Percentiles rank a stretch among this genome's conserved stretches.
phyloP scores from a whole-genome alignment of 176 grass and related monocot genomes.

The Cymbopogon citratus region DNA sequence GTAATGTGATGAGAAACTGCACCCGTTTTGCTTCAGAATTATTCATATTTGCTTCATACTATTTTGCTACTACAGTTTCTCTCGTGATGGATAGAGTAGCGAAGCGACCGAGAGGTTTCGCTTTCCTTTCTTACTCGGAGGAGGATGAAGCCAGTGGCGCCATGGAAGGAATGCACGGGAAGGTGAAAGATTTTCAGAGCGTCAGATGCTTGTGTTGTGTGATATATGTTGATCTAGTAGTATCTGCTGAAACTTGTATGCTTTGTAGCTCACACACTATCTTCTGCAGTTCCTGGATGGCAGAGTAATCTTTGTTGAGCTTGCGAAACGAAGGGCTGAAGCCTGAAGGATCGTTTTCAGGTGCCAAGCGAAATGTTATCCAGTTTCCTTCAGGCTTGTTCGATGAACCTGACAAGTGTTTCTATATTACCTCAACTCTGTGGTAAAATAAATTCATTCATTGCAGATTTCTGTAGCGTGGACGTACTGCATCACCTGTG shows the following conservation, averaged over 20 bases:
- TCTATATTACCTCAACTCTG: neutral
- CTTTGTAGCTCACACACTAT: neutral
- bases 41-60: neutral
- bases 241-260: too few species aligned
- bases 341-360: neutral
- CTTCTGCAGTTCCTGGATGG: conserved; percentile 63
- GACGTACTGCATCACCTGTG: neutral
- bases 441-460: neutral
- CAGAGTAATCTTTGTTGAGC: conserved; percentile 70
- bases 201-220: neutral
- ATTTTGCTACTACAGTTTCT: conserved; percentile 37
- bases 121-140: conserved; percentile 52
- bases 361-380: conserved; percentile 5
- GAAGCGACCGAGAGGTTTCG: conserved; percentile 60
- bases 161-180: conserved; percentile 77
- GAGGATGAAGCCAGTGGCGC: conserved; percentile 56
- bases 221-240: neutral
- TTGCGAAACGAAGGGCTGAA: conserved; percentile 47
- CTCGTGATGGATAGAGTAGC: conserved; percentile 74
- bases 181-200: conserved; percentile 37
- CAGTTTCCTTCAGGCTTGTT: neutral
- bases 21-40: neutral
- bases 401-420: neutral
- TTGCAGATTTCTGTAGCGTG: neutral
- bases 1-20: neutral